These are phyloP conservation scores for Casaregolazyma suthepensis DNA, from an alignment of 1,139 yeast genomes.

Conservation along the genomic window DNA sequence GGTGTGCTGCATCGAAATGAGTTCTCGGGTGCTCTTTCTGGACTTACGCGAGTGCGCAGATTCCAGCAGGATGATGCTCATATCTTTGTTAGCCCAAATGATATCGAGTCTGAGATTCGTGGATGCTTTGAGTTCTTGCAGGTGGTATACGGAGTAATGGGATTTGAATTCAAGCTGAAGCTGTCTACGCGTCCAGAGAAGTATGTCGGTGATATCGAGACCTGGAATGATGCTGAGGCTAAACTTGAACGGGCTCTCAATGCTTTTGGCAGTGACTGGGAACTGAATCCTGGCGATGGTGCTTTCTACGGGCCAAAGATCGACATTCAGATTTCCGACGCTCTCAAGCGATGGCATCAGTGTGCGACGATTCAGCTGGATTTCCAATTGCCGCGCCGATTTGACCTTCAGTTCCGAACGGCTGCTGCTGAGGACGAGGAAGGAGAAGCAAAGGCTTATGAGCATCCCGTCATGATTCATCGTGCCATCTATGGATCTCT, in stretches of 20 bases:
- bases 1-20: conserved; percentile 95
- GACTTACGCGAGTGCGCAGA: conserved; percentile 92
- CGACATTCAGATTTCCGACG: conserved; percentile 88
- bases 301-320: conserved; percentile 99
- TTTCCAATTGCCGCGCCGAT: conserved; percentile 91
- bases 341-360: conserved; percentile 91
- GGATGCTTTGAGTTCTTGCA: conserved; percentile 75
- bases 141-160: conserved; percentile 75
- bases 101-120: conserved; percentile 75
- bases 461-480: conserved; percentile 94
- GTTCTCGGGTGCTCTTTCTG: conserved; percentile 83
- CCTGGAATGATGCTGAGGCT: conserved; percentile 85
- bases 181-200: conserved; percentile 93
- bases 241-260: conserved; percentile 70
- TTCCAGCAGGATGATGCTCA: conserved; percentile 99
- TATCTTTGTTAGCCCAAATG: conserved; percentile 87
- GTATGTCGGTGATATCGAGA: conserved; percentile 75
- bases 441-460: conserved; percentile 21
- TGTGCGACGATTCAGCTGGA: conserved; percentile 97
- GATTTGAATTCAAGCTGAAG: conserved; percentile 83
- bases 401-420: conserved; percentile 79
- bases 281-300: conserved; percentile 91
- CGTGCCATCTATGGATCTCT: conserved; percentile 97
- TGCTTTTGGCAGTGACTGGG: conserved; percentile 80
- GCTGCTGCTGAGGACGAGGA: conserved; percentile 33